Evolutionary conservation across 352 stramenopile species (phyloP).

Genomic region (Globisporangium takayamanum): DNA sequence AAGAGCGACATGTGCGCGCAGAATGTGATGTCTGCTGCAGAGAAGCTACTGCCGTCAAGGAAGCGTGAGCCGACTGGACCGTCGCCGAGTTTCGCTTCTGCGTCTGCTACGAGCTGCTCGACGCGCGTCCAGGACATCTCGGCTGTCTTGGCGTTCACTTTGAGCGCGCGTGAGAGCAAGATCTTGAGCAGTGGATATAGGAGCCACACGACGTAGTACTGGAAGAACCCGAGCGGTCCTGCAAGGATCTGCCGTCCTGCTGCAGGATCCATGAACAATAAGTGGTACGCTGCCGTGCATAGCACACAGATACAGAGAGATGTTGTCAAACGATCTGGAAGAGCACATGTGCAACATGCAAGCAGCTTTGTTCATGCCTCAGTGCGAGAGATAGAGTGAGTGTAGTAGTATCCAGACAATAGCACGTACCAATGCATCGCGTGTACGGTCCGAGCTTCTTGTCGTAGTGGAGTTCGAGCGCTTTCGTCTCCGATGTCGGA

Average conservation of each 20-base stretch:
- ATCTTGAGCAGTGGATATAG: slow-evolving; percentile 26
- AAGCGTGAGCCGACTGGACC: slow-evolving; percentile 29
- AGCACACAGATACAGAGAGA: background rate
- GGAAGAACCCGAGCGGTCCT: slow-evolving; percentile 14
- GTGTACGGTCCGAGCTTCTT: slow-evolving; percentile 29
- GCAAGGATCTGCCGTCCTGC: slow-evolving; percentile 19
- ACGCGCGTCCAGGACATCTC: slow-evolving; percentile 26
- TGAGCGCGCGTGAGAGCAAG: slow-evolving; percentile 22
- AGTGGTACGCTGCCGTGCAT: slow-evolving; percentile 22
- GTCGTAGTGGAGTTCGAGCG: slow-evolving; percentile 39
- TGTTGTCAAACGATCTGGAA: background rate
- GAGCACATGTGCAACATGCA: background rate
- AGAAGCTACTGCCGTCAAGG: slow-evolving; percentile 32
- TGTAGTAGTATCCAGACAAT: background rate
- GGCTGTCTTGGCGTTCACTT: slow-evolving; percentile 23
- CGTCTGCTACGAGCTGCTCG: slow-evolving; percentile 19
- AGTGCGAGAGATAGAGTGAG: background rate
- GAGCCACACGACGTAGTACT: slow-evolving; percentile 17
- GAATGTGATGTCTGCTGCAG: slow-evolving; percentile 45
- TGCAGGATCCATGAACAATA: slow-evolving; percentile 21
- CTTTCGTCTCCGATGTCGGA: slow-evolving; percentile 22
- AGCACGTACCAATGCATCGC: slow-evolving; percentile 18
- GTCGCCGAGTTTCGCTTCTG: slow-evolving; percentile 26
- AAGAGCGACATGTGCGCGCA: slow-evolving; percentile 44
- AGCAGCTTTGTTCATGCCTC: slow-evolving; percentile 3